Percentiles rank a stretch among this genome's conserved stretches.
Evolutionary conservation across 2,329 filamentous ascomycete species (phyloP).

Genomic region (Phaeosphaeria sp.): DNA sequence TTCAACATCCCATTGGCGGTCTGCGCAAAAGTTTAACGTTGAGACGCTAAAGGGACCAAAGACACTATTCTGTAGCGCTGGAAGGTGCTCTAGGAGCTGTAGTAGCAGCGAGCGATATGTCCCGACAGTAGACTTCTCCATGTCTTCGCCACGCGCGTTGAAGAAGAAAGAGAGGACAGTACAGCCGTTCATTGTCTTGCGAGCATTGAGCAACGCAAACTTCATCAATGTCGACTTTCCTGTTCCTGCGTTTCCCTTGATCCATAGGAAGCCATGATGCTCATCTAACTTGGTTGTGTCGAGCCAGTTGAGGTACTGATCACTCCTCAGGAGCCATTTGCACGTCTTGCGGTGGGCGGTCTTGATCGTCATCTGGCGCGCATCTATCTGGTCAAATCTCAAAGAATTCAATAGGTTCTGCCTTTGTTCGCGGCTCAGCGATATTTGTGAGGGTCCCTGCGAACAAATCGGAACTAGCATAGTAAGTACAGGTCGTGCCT

Average conservation of each 20-base stretch:
- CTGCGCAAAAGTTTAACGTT: constrained; percentile 1
- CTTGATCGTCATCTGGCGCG: constrained; percentile 47
- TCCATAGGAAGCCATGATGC: constrained; percentile 55
- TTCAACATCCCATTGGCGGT: constrained; percentile 18
- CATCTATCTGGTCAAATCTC: constrained; percentile 49
- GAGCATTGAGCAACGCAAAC: constrained; percentile 22
- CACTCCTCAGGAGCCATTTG: constrained; percentile 49
- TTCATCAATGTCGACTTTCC: constrained; percentile 56
- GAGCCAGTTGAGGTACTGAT: constrained; percentile 49
- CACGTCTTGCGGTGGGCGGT: constrained; percentile 49
- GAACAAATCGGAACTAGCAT: no score
- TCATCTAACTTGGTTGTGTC: constrained; percentile 30
- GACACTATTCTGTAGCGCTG: constrained; percentile 10
- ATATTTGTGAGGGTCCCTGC: no score
- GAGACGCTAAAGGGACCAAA: constrained; percentile 8
- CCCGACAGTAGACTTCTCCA: constrained; percentile 31
- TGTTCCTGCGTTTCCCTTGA: constrained; percentile 48
- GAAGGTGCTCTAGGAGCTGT: constrained; percentile 27
- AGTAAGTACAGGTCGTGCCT: no score
- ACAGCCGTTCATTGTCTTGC: constrained; percentile 10
- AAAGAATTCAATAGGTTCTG: constrained; percentile 42
- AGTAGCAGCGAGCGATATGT: constrained; percentile 33
- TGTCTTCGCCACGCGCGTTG: constrained; percentile 25
- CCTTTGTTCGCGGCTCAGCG: no score
- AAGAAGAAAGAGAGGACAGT: constrained; percentile 32